These are phyloP conservation scores for Trichosporon ovoides DNA, from an alignment of 1,284 basidiomycete genomes.

Conservation along the genomic window DNA sequence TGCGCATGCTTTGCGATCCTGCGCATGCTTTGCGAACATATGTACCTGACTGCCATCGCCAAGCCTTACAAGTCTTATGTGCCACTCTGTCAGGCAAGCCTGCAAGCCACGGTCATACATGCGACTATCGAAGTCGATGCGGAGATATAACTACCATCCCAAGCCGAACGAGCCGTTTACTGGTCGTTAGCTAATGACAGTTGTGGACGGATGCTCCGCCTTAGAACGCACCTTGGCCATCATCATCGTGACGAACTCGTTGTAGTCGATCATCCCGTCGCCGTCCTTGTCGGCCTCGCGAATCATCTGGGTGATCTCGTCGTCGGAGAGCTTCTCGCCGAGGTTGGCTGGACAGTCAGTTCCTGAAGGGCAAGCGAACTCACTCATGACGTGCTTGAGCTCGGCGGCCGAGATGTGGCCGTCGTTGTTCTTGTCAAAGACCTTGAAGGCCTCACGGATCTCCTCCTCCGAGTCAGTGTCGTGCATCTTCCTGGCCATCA, in stretches of 20 bases:
- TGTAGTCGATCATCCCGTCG: constrained; percentile 50
- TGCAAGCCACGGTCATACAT: constrained; percentile 5
- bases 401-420: constrained; percentile 60
- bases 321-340: constrained; percentile 89
- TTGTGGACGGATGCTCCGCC: background rate
- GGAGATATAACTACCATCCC: background rate
- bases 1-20: too few relatives aligned
- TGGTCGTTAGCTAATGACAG: background rate
- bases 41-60: too few relatives aligned
- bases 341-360: constrained; percentile 45
- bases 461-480: constrained; percentile 76
- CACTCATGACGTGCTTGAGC: constrained; percentile 90
- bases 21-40: too few relatives aligned
- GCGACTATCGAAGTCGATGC: background rate
- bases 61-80: too few relatives aligned
- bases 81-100: background rate
- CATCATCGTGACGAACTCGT: constrained; percentile 56
- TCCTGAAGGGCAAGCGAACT: constrained; percentile 40
- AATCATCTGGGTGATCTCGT: constrained; percentile 97
- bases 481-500: constrained; percentile 96
- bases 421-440: constrained; percentile 63
- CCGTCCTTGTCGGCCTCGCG: constrained; percentile 92
- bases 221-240: constrained; percentile 37
- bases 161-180: background rate
- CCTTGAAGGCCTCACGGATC: constrained; percentile 63